Conservation (phyloP, 805 yeast genomes). For the Nakazawaea ernobii region DNA sequence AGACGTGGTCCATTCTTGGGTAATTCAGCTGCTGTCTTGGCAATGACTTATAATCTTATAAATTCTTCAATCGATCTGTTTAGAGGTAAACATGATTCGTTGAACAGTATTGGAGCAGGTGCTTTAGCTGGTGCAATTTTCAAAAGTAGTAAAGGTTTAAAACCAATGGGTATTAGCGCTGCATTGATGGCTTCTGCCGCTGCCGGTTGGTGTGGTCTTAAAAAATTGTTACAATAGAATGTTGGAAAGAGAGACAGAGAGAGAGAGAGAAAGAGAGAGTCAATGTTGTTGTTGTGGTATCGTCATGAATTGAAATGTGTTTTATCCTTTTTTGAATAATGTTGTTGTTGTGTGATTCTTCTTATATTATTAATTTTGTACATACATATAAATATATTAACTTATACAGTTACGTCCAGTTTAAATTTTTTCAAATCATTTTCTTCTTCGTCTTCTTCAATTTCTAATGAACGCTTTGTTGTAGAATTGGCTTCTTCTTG, state of each 20-base stretch:
- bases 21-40: conserved; percentile 91
- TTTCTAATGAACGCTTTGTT: neutral
- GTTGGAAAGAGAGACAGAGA: neutral
- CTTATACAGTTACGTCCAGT: neutral
- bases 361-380: neutral
- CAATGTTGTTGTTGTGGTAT: too few species aligned
- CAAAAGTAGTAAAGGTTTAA: conserved; percentile 77
- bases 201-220: conserved; percentile 87
- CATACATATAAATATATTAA: too few species aligned
- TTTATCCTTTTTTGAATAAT: too few species aligned
- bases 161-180: conserved; percentile 84
- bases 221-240: conserved; percentile 27
- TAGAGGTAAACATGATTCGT: conserved; percentile 86
- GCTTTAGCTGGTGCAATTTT: conserved; percentile 89
- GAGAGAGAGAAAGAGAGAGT: neutral
- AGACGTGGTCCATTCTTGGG: conserved; percentile 96
- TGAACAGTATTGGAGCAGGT: conserved; percentile 83
- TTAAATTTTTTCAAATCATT: neutral
- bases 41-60: conserved; percentile 79
- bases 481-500: neutral
- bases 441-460: neutral
- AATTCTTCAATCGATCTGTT: conserved; percentile 73
- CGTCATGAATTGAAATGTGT: too few species aligned
- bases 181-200: conserved; percentile 86
- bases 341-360: neutral